phyloP scores from a whole-genome alignment of 2,329 filamentous ascomycete species.

The Ceratocystis papillata region DNA sequence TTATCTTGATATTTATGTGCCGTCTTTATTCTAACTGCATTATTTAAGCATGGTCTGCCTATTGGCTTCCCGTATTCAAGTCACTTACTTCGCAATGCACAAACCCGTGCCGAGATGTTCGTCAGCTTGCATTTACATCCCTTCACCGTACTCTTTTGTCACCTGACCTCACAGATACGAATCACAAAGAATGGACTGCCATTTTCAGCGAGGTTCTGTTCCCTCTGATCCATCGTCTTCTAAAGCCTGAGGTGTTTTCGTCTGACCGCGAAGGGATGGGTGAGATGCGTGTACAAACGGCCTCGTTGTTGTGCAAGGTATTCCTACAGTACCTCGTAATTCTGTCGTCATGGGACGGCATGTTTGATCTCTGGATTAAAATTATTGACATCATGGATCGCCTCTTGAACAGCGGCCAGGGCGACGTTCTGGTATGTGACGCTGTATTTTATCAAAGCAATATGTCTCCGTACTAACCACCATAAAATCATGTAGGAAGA shows the following conservation, averaged over 20 bases:
- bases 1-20: no score
- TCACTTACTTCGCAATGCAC: conserved; percentile 81
- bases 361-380: conserved; percentile 83
- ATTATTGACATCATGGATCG: conserved; percentile 93
- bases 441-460: background rate
- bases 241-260: conserved; percentile 92
- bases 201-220: conserved; percentile 94
- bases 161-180: conserved; percentile 67
- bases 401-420: conserved; percentile 89
- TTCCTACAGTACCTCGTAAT: conserved; percentile 88
- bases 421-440: conserved; percentile 65
- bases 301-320: conserved; percentile 85
- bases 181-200: conserved; percentile 84
- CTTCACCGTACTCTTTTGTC: conserved; percentile 79
- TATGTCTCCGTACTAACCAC: background rate
- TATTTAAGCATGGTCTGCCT: conserved; percentile 75
- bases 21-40: background rate
- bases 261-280: conserved; percentile 88
- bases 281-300: conserved; percentile 83
- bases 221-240: conserved; percentile 70
- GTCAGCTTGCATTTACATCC: conserved; percentile 75
- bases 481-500: conserved; percentile 54
- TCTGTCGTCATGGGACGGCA: conserved; percentile 73
- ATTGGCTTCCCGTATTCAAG: conserved; percentile 92
- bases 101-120: conserved; percentile 86